phyloP scores from a whole-genome alignment of 495 filamentous ascomycete species.

The Neurospora africana region DNA sequence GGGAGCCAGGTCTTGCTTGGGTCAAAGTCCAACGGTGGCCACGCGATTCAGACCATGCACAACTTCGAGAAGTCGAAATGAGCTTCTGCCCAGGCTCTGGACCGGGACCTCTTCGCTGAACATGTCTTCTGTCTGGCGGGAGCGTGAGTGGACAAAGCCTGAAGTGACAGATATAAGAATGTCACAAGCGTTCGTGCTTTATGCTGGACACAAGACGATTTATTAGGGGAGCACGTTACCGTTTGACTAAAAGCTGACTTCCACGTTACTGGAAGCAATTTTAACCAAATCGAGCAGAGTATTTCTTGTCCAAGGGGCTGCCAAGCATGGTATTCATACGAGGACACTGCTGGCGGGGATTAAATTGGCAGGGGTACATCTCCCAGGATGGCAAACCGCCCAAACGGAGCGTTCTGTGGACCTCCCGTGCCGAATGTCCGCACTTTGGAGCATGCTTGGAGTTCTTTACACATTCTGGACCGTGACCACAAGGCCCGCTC shows the following conservation, averaged over 20 bases:
- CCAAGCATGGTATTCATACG: conserved; percentile 16
- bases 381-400: conserved; percentile 1
- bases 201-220: not conserved
- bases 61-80: not conserved
- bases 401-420: not conserved
- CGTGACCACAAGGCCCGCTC: not conserved
- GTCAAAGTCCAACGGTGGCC: not conserved
- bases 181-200: not conserved
- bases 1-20: not conserved
- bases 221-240: not conserved
- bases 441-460: not conserved
- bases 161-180: not conserved
- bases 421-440: not conserved
- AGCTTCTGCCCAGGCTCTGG: not conserved
- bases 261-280: conserved; percentile 13
- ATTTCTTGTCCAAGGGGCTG: conserved; percentile 6
- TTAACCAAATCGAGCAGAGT: conserved; percentile 16
- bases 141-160: not conserved
- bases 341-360: conserved; percentile 17
- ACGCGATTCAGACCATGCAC: not conserved
- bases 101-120: not conserved
- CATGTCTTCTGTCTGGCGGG: not conserved
- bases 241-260: not conserved
- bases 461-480: conserved; percentile 2
- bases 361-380: conserved; percentile 8